Evolutionary conservation across 2,329 filamentous ascomycete species (phyloP).

Genomic region (Huntiella moniliformis): DNA sequence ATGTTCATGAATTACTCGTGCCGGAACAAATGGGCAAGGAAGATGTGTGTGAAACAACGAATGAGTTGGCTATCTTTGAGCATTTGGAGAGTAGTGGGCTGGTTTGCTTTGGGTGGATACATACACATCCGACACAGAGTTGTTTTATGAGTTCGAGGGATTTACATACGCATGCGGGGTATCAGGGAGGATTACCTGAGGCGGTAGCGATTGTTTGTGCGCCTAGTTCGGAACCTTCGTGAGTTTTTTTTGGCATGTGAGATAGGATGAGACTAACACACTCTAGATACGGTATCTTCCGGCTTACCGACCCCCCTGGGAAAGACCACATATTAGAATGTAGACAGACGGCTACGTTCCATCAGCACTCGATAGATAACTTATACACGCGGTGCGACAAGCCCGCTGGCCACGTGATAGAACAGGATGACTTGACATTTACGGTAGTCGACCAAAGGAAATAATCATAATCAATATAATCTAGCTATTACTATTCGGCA

Average conservation of each 20-base stretch:
- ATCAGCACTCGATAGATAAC: slow-evolving; percentile 48
- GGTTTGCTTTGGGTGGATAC: slow-evolving; percentile 87
- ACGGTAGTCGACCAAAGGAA: slow-evolving; percentile 36
- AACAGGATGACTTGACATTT: slow-evolving; percentile 45
- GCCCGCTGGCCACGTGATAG: slow-evolving; percentile 50
- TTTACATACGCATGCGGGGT: slow-evolving; percentile 80
- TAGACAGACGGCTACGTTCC: slow-evolving; percentile 61
- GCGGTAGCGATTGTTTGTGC: slow-evolving; percentile 95
- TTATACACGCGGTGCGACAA: slow-evolving; percentile 59
- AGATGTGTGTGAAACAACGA: slow-evolving; percentile 88
- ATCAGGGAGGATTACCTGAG: slow-evolving; percentile 92
- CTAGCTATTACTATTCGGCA: slow-evolving; percentile 19
- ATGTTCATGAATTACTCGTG: slow-evolving; percentile 74
- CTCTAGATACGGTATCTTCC: slow-evolving; percentile 72
- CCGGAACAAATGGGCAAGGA: slow-evolving; percentile 78
- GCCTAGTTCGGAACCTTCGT: slow-evolving; percentile 60
- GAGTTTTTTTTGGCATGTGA: slow-evolving; percentile 20
- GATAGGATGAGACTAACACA: slow-evolving; percentile 5
- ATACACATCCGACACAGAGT: slow-evolving; percentile 89
- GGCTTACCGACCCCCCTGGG: slow-evolving; percentile 82
- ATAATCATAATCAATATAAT: background rate
- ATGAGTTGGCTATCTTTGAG: slow-evolving; percentile 69
- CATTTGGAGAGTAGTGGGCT: slow-evolving; percentile 74
- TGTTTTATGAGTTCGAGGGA: slow-evolving; percentile 96
- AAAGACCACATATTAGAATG: slow-evolving; percentile 71